These are phyloP conservation scores for Pezicula radicicola DNA, from an alignment of 2,329 filamentous ascomycete genomes.

Conservation along the genomic window DNA sequence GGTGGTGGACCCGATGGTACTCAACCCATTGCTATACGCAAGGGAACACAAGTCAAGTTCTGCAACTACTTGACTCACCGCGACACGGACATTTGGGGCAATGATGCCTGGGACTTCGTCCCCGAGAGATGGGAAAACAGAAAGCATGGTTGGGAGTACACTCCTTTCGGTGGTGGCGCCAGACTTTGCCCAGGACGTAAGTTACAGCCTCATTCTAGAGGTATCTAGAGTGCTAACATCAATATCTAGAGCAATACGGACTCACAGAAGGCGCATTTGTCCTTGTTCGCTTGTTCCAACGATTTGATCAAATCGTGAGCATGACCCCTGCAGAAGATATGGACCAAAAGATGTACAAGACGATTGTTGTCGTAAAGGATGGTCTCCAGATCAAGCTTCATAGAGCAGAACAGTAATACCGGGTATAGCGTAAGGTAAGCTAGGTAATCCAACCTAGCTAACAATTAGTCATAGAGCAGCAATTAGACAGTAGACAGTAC, in stretches of 20 bases:
- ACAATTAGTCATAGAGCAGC: too few species aligned
- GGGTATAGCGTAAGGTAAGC: too few species aligned
- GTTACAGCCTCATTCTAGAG: neutral
- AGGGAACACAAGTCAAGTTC: neutral
- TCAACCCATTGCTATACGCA: neutral
- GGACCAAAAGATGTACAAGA: neutral
- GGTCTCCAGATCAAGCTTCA: neutral
- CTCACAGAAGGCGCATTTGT: neutral
- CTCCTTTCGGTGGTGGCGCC: neutral
- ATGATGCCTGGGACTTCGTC: neutral
- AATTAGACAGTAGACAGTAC: too few species aligned
- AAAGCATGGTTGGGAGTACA: neutral
- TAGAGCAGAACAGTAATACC: neutral
- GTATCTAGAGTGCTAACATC: neutral
- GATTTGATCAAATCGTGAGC: neutral
- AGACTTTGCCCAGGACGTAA: neutral
- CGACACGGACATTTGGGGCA: neutral
- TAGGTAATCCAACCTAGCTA: too few species aligned
- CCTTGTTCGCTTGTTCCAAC: neutral
- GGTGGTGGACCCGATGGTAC: neutral
- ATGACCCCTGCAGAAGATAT: neutral
- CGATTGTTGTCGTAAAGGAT: neutral
- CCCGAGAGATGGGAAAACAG: neutral
- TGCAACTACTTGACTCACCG: neutral
- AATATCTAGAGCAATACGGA: neutral